phyloP scores from a whole-genome alignment of 164 flowering plant species.

The Cinnamomum micranthum region DNA sequence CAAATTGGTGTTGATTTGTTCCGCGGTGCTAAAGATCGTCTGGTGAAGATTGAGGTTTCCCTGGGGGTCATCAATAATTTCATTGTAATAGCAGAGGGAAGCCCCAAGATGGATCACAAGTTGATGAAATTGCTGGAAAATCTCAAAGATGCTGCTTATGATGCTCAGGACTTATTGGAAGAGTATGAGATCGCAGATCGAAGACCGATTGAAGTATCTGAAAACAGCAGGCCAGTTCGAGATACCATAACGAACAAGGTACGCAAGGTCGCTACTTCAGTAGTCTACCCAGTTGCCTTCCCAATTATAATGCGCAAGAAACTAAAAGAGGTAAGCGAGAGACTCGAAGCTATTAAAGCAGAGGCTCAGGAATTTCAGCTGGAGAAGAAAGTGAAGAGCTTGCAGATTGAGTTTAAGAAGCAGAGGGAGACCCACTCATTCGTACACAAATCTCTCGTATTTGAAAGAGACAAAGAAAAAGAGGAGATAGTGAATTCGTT shows the following conservation, averaged over 20 bases:
- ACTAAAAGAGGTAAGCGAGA: not conserved
- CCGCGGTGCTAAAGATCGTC: too few relatives aligned
- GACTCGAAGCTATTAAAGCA: not conserved
- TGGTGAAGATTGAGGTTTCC: too few relatives aligned
- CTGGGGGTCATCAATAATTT: too few relatives aligned
- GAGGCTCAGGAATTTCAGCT: not conserved
- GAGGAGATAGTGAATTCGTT: not conserved
- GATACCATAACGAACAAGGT: not conserved
- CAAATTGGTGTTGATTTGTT: too few relatives aligned
- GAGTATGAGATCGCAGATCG: not conserved
- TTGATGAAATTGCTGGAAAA: not conserved
- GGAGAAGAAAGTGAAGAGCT: not conserved
- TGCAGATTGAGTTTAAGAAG: not conserved
- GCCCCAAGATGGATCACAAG: too few relatives aligned
- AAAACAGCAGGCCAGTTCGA: too few relatives aligned
- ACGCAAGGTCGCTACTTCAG: not conserved
- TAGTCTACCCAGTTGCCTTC: too few relatives aligned
- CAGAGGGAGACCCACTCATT: not conserved
- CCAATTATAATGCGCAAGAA: not conserved
- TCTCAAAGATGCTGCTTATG: conserved; percentile 8
- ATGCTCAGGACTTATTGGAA: conserved; percentile 5
- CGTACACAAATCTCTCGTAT: not conserved
- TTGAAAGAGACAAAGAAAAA: conserved; percentile 1
- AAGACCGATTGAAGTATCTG: not conserved
- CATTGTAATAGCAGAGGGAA: too few relatives aligned